Evolutionary conservation across 1,284 basidiomycete genomes (phyloP).

Genomic region (Leccinum griseonigrum): DNA sequence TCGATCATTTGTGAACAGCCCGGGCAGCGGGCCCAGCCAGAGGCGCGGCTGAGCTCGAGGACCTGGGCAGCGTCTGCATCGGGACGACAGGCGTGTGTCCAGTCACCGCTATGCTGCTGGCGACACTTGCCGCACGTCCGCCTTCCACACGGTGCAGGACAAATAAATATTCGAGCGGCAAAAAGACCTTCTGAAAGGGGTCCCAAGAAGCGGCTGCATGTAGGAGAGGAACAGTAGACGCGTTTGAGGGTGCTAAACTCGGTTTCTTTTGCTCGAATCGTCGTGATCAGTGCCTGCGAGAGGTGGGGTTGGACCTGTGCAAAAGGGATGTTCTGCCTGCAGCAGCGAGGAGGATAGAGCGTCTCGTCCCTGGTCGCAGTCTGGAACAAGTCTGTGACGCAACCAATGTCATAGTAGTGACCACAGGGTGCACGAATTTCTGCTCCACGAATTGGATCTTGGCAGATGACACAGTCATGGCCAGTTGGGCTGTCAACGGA

Average conservation of each 20-base stretch:
- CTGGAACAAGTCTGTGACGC: slow-evolving; percentile 39
- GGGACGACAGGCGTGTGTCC: slow-evolving; percentile 27
- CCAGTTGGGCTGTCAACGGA: slow-evolving; percentile 25
- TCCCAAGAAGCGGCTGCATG: slow-evolving; percentile 43
- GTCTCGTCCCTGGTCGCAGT: slow-evolving; percentile 39
- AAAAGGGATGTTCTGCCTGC: slow-evolving; percentile 35
- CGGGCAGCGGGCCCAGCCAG: slow-evolving; percentile 45
- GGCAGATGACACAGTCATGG: slow-evolving; percentile 40
- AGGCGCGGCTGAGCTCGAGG: slow-evolving; percentile 32
- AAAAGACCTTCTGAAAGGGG: slow-evolving; percentile 23
- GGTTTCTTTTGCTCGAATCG: slow-evolving; percentile 31
- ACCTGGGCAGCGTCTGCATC: slow-evolving; percentile 30
- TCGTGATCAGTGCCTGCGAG: slow-evolving; percentile 18
- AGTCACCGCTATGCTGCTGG: slow-evolving; percentile 15
- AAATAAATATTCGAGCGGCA: background rate
- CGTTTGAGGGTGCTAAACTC: slow-evolving; percentile 40
- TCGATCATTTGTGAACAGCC: slow-evolving; percentile 43
- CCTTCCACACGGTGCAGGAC: slow-evolving; percentile 29
- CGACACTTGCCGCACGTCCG: slow-evolving; percentile 39
- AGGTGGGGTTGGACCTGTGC: slow-evolving; percentile 31
- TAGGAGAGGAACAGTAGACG: slow-evolving; percentile 42
- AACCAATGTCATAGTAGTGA: slow-evolving; percentile 40
- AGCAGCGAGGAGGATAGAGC: slow-evolving; percentile 47
- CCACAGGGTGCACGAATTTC: slow-evolving; percentile 38
- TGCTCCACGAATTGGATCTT: slow-evolving; percentile 31